A percentile compares a stretch with the other conserved stretches of the same genome.
phyloP scores from a whole-genome alignment of 345 rosid species.

The Ceriops tagal region DNA sequence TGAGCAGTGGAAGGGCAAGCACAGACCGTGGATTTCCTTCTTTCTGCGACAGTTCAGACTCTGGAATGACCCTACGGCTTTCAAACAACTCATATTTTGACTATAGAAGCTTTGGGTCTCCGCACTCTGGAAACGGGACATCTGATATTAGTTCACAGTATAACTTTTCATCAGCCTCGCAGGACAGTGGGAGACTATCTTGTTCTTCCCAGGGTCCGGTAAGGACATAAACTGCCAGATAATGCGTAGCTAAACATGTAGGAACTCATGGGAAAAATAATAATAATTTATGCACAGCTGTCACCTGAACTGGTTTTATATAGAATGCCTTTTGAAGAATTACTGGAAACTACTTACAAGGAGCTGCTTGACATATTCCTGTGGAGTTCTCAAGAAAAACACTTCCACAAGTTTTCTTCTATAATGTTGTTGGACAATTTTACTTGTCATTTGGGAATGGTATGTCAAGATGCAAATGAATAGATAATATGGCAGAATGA shows the following conservation, averaged over 20 bases:
- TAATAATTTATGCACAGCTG: not conserved
- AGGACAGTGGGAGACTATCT: slow-evolving; percentile 35
- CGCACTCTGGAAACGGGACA: slow-evolving; percentile 40
- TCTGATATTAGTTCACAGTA: slow-evolving; percentile 38
- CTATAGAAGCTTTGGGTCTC: slow-evolving; percentile 21
- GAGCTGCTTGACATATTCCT: not conserved
- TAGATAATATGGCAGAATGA: not conserved
- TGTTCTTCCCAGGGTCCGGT: slow-evolving; percentile 23
- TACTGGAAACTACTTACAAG: not conserved
- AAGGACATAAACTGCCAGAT: not conserved
- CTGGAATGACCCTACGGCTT: not conserved
- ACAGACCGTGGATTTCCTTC: slow-evolving; percentile 40
- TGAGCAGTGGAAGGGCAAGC: slow-evolving; percentile 69
- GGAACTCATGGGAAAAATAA: not conserved
- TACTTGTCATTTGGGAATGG: not conserved
- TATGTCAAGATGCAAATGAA: not conserved
- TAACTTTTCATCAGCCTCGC: slow-evolving; percentile 37
- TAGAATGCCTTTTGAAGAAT: not conserved
- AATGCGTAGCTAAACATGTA: not conserved
- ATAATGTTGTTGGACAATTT: not conserved
- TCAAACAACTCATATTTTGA: not conserved
- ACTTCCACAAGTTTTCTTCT: not conserved
- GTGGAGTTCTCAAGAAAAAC: not conserved
- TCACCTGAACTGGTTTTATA: not conserved
- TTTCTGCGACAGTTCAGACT: slow-evolving; percentile 36